phyloP scores from a whole-genome alignment of 1,284 basidiomycete genomes.

The Ustilago xerochloae region DNA sequence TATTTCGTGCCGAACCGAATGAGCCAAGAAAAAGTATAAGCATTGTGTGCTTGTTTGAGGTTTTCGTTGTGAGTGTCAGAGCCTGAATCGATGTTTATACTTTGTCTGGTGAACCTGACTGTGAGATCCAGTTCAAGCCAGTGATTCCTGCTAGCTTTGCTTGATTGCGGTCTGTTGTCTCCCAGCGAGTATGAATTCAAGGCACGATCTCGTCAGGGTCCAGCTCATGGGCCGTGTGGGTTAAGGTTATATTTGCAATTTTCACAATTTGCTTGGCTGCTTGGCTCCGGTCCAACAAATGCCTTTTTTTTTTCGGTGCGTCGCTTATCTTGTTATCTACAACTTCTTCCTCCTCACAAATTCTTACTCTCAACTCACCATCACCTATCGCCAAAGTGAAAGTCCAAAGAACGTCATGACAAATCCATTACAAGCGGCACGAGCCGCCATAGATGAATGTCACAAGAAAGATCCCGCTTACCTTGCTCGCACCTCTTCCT shows the following conservation, averaged over 20 bases:
- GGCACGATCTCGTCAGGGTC: neutral
- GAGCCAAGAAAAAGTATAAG: too few species aligned
- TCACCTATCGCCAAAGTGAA: neutral
- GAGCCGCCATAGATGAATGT: constrained; percentile 45
- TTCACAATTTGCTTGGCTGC: constrained; percentile 2
- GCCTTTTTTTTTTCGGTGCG: neutral
- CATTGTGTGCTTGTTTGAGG: too few species aligned
- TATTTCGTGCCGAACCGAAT: too few species aligned
- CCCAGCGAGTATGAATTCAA: neutral
- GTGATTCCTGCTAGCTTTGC: neutral
- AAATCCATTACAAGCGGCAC: constrained; percentile 31
- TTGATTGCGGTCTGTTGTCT: too few species aligned
- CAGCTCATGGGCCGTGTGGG: neutral
- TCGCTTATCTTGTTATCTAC: constrained; percentile 1
- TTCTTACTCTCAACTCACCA: neutral
- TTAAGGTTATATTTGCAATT: constrained; percentile 1
- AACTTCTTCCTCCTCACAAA: neutral
- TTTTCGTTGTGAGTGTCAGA: too few species aligned
- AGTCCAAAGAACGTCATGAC: constrained; percentile 32
- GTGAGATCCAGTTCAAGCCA: neutral
- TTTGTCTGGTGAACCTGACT: too few species aligned
- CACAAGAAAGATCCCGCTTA: constrained; percentile 54
- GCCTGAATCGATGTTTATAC: neutral
- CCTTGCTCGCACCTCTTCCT: constrained; percentile 10
- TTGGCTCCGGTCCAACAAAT: too few species aligned